Evolutionary conservation across 2,329 filamentous ascomycete genomes (phyloP), one percentile per base, ranked within the genome.

Genomic region (Xylariaceae sp.): DNA sequence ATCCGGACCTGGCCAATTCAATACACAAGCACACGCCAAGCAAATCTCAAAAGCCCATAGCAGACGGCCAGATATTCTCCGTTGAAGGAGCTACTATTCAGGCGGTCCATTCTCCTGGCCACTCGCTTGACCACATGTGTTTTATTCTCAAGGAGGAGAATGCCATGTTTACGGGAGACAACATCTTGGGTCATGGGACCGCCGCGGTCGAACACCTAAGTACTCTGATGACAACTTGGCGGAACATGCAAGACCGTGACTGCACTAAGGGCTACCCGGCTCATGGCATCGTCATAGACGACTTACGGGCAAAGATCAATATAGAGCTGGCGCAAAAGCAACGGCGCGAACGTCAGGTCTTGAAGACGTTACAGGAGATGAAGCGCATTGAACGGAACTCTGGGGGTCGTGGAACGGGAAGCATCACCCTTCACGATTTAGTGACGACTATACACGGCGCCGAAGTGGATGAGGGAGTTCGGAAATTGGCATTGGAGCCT

Each of bases 101-200:
- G 26, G 69, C 67, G 28, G 65, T 70, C 48, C 73, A 79, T 63
- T 76, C 77, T 3, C 81, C 80, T 1, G 82, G 93, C 1, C 92
- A 96, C 71, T 88, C 92, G 0, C 77, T 78, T 3, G 92, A 96
- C 69, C 92, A 96, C 73, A 88, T 92, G 81, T 85, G 84, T 26
- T 87, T 96, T 63, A 71, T 92, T 3, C 74, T 96, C 4, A 83
- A 87, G 44, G 90, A 95, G 82, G 80, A 95, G 65, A 81, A 90
- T 65, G 88, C 89, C 33, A 86, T 96, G 78, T 93, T 96, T 71
- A 95, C 91, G 0, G 92, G 88, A 2, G 92, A 96, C 73, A 95
- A 93, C 70, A 87, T 96, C 1, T 81, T 96, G 1, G 92, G 92
- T 1, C 90, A 95, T 60, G 92, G 92, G 6, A 94, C 89, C 1